A percentile compares a stretch with the other conserved stretches of the same genome.
These are phyloP conservation scores for Tulasnella sp. DNA, from an alignment of 768 basidiomycete genomes.

Conservation along the genomic window DNA sequence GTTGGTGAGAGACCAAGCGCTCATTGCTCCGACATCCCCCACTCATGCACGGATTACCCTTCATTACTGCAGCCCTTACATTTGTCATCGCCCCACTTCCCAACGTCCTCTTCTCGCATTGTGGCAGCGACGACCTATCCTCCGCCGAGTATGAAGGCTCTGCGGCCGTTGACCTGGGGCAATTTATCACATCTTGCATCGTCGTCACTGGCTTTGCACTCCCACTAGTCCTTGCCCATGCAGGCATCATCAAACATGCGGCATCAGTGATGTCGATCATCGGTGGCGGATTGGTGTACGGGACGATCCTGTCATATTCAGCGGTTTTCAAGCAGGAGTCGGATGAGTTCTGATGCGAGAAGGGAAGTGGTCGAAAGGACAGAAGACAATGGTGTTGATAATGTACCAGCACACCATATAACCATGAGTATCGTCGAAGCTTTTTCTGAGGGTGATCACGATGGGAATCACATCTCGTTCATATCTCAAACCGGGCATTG, in stretches of 20 bases:
- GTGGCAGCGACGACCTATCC: constrained; percentile 78
- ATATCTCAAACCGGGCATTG: no score
- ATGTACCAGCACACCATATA: no score
- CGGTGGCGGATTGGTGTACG: constrained; percentile 88
- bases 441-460: no score
- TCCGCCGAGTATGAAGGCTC: constrained; percentile 52
- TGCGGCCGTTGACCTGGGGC: constrained; percentile 78
- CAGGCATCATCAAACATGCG: constrained; percentile 69
- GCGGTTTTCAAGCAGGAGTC: constrained; percentile 72
- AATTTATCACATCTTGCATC: constrained; percentile 83
- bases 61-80: constrained; percentile 70
- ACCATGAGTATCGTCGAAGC: no score
- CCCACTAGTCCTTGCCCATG: constrained; percentile 85
- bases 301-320: constrained; percentile 81
- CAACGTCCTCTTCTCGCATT: constrained; percentile 89
- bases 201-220: constrained; percentile 91
- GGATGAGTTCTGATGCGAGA: constrained; percentile 56
- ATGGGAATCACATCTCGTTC: no score
- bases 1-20: constrained; percentile 55
- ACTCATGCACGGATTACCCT: neutral
- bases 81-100: constrained; percentile 95
- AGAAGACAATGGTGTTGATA: no score
- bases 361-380: no score
- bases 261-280: constrained; percentile 93
- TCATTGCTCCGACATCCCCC: constrained; percentile 4